Base-by-base conservation (phyloP, 768 basidiomycete genomes). In the Pholiota microspora region DNA sequence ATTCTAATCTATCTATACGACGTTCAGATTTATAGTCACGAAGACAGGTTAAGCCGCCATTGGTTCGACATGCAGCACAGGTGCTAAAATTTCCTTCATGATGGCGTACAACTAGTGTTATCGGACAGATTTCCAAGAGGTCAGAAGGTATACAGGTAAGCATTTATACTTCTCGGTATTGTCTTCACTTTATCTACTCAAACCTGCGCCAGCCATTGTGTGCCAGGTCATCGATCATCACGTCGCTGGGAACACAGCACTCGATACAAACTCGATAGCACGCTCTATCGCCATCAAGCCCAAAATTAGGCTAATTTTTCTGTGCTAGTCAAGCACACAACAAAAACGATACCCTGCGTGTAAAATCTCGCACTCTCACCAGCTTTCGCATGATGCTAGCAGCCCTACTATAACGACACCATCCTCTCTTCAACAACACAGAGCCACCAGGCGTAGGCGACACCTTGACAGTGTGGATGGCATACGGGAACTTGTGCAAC, bases 1-100 rank as follows among this genome's bases (percentile, higher is more conserved):
- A 44, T 51, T 31, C 47, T 45, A 45, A 56, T 56, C 46, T 50
- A 56, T 56, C 46, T 50, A 47, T 50, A 47, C 23, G 40, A 42
- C 16, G 16, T 42, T 42, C 40, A 42, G 40, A 42, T 42, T 27
- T 28, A n/a, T 47, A 27, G 23, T 15, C 25, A 8, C 10, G 18
- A 13, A 47, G 13, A 15, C 45, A 10, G 18, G 40, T 10, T 16
- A 21, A 10, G 4, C 12, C 29, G 6, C 29, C 29, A 6, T 31
- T 6, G 29, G 12, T 31, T 31, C 29, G 12, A 31, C 6, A 31
- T n/a, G n/a, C n/a, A n/a, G n/a, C n/a, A n/a, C n/a, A n/a, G n/a
- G n/a, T n/a, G n/a, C n/a, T n/a, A n/a, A n/a, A n/a, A n/a, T n/a
- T n/a, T n/a, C n/a, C n/a, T n/a, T n/a, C n/a, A n/a, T n/a, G n/a